A percentile compares a stretch with the other conserved stretches of the same genome.
These are phyloP conservation scores for Colletotrichum neosansevieriae DNA, from an alignment of 2,329 filamentous ascomycete genomes.

Conservation along the genomic window DNA sequence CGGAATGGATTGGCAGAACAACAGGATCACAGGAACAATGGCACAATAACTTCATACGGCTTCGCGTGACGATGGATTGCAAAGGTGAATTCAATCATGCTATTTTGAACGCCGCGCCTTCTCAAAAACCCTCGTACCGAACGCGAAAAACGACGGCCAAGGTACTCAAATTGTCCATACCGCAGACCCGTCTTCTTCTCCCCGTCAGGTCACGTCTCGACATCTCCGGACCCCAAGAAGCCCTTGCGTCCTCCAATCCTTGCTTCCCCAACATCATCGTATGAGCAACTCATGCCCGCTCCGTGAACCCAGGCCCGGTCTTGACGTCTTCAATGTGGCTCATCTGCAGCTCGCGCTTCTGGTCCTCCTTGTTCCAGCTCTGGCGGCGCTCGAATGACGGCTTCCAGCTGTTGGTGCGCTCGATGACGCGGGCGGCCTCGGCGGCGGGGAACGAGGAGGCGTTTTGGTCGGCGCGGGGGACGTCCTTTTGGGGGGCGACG, in stretches of 20 bases:
- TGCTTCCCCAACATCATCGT: background rate
- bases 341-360: constrained; percentile 65
- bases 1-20: background rate
- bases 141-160: too few relatives aligned
- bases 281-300: constrained; percentile 44
- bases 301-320: constrained; percentile 57
- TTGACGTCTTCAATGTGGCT: constrained; percentile 51
- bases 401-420: constrained; percentile 57
- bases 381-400: constrained; percentile 60
- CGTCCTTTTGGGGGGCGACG: constrained; percentile 1
- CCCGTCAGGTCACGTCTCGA: too few relatives aligned
- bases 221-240: too few relatives aligned
- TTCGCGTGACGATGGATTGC: background rate
- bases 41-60: background rate
- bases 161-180: background rate
- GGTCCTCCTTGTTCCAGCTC: constrained; percentile 67
- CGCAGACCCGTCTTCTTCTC: background rate
- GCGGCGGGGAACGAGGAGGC: constrained; percentile 35
- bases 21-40: background rate
- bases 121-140: background rate
- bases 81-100: background rate
- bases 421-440: constrained; percentile 49
- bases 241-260: background rate
- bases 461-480: background rate
- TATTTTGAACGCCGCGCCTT: constrained; percentile 20